A percentile compares a stretch with the other conserved stretches of the same genome.
These are phyloP conservation scores for Trichoderma sp. DNA, from an alignment of 2,329 filamentous ascomycete genomes.

Conservation along the genomic window DNA sequence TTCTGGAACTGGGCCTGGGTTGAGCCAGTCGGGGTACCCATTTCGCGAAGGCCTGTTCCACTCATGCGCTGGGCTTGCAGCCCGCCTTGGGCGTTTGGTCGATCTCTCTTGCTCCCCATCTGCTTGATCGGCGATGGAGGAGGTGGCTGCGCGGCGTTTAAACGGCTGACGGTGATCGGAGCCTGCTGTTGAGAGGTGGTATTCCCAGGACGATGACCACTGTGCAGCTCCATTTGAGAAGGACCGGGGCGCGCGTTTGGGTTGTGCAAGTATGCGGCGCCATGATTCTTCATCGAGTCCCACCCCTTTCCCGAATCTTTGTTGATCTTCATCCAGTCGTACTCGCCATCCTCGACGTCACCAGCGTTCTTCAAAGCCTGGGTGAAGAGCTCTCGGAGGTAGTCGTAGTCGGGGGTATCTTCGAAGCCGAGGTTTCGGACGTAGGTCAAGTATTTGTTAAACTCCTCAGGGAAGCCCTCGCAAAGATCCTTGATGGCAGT, in stretches of 20 bases:
- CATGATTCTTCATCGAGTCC: constrained; percentile 72
- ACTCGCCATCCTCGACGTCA: constrained; percentile 95
- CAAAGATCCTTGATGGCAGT: constrained; percentile 96
- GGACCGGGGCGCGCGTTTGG: constrained; percentile 76
- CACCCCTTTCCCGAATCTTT: constrained; percentile 81
- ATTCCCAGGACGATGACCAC: constrained; percentile 67
- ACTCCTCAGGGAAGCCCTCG: constrained; percentile 94
- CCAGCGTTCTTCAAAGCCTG: constrained; percentile 92
- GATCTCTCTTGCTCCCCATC: constrained; percentile 72
- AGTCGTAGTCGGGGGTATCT: constrained; percentile 97
- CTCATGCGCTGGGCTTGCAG: constrained; percentile 75
- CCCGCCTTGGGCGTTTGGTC: constrained; percentile 76
- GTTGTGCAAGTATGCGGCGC: constrained; percentile 65
- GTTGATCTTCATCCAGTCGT: constrained; percentile 99
- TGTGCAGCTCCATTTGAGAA: constrained; percentile 82
- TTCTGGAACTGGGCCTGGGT: constrained; percentile 97
- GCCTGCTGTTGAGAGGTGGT: constrained; percentile 63
- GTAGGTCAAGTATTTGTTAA: constrained; percentile 96
- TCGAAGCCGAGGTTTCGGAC: constrained; percentile 98
- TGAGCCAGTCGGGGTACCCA: constrained; percentile 82
- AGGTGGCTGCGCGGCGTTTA: constrained; percentile 91
- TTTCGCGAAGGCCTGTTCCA: constrained; percentile 71
- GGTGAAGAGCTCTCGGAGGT: constrained; percentile 93
- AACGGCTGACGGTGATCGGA: constrained; percentile 77
- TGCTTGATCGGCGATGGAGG: constrained; percentile 82